Conservation (phyloP, 768 basidiomycete genomes). For the Boletales sp. region DNA sequence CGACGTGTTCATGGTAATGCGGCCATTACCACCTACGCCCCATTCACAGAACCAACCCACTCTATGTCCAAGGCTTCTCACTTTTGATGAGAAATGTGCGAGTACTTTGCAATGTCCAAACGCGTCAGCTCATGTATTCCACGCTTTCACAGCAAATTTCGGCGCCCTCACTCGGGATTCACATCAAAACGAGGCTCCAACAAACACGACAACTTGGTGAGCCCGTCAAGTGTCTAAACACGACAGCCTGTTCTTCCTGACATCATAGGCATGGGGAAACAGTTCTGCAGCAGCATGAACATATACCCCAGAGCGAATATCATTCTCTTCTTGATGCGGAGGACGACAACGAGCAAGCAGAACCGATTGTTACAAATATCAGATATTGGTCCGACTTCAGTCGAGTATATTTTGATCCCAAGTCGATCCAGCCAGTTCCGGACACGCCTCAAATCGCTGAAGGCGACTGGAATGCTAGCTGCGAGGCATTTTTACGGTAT, state of each 20-base stretch:
- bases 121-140: conserved; percentile 7
- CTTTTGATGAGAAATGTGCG: conserved; percentile 66
- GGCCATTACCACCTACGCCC: not conserved
- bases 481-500: conserved; percentile 49
- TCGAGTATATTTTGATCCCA: conserved; percentile 57
- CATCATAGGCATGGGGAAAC: conserved; percentile 46
- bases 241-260: conserved; percentile 1
- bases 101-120: not conserved
- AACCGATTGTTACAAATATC: conserved; percentile 22
- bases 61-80: conserved; percentile 60
- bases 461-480: conserved; percentile 55
- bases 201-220: conserved; percentile 17
- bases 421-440: conserved; percentile 61
- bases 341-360: conserved; percentile 7
- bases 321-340: conserved; percentile 41
- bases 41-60: conserved; percentile 32
- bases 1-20: not conserved
- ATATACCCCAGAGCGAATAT: conserved; percentile 52
- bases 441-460: conserved; percentile 48
- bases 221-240: not conserved
- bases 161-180: conserved; percentile 50
- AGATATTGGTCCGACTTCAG: conserved; percentile 53
- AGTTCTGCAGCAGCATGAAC: conserved; percentile 49
- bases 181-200: conserved; percentile 28
- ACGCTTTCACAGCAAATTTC: conserved; percentile 51